Evolutionary conservation across 352 stramenopile genomes (phyloP).

Genomic region (Blastocystis sp.): DNA sequence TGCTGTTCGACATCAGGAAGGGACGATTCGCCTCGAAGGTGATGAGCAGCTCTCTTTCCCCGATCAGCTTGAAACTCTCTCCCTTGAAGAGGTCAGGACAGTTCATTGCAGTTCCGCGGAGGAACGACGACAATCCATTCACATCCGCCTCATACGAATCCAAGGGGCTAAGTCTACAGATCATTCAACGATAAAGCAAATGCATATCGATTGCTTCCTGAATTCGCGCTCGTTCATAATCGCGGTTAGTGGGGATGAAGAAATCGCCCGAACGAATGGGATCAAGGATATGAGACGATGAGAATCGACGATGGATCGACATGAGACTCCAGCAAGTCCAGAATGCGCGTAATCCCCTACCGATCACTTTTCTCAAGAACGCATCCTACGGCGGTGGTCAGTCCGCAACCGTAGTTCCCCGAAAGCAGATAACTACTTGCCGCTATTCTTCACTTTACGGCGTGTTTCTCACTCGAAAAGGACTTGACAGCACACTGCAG

Average conservation of each 20-base stretch:
- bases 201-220: slow-evolving; percentile 58
- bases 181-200: neutral
- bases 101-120: neutral
- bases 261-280: neutral
- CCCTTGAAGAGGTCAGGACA: slow-evolving; percentile 32
- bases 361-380: neutral
- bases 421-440: neutral
- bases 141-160: slow-evolving; percentile 40
- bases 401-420: neutral
- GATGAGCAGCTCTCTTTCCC: slow-evolving; percentile 15
- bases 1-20: slow-evolving; percentile 24
- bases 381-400: neutral
- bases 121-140: slow-evolving; percentile 1
- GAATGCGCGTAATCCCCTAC: slow-evolving; percentile 48
- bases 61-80: slow-evolving; percentile 11
- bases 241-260: slow-evolving; percentile 46
- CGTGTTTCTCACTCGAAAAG: neutral
- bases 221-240: slow-evolving; percentile 27
- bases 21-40: slow-evolving; percentile 47
- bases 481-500: neutral
- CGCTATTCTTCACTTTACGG: neutral
- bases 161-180: slow-evolving; percentile 18
- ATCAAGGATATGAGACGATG: slow-evolving; percentile 47
- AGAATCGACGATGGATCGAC: slow-evolving; percentile 53
- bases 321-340: slow-evolving; percentile 27